Conservation (phyloP, 2,329 filamentous ascomycete genomes). For the Akanthomyces lecanii region DNA sequence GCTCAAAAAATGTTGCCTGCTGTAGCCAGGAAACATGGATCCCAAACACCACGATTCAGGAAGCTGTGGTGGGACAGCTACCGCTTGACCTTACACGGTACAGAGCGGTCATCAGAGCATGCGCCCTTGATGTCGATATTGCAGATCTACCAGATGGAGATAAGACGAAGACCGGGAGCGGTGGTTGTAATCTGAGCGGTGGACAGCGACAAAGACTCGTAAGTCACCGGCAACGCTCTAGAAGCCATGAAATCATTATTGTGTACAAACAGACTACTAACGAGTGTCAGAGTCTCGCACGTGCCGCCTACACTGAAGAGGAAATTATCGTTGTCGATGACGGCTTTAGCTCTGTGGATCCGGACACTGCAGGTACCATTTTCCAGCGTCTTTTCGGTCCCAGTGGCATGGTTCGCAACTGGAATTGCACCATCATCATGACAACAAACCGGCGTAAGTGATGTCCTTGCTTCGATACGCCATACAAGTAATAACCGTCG, state of each 20-base stretch:
- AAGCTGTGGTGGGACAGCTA: too few relatives aligned
- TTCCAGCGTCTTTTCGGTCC: neutral
- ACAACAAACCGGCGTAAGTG: conserved; percentile 5
- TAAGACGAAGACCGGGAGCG: neutral
- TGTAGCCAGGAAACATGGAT: too few relatives aligned
- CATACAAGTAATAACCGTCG: too few relatives aligned
- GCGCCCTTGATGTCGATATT: neutral
- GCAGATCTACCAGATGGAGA: neutral
- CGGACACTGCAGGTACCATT: neutral
- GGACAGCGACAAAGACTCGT: conserved; percentile 1
- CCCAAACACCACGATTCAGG: too few relatives aligned
- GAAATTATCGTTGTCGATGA: conserved; percentile 5
- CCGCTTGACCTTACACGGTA: neutral
- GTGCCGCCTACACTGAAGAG: neutral
- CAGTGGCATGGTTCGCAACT: neutral
- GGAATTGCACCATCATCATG: conserved; percentile 3
- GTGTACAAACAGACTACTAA: too few relatives aligned
- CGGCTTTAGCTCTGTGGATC: neutral
- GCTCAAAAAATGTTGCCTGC: too few relatives aligned
- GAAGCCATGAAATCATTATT: too few relatives aligned
- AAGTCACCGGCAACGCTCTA: too few relatives aligned
- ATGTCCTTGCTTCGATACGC: too few relatives aligned
- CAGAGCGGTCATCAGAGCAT: neutral
- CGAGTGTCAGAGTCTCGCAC: conserved; percentile 4
- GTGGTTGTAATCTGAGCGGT: neutral